A percentile compares a stretch with the other conserved stretches of the same genome.
phyloP scores from a whole-genome alignment of 2,329 filamentous ascomycete genomes.

The Epichloe aotearoae region DNA sequence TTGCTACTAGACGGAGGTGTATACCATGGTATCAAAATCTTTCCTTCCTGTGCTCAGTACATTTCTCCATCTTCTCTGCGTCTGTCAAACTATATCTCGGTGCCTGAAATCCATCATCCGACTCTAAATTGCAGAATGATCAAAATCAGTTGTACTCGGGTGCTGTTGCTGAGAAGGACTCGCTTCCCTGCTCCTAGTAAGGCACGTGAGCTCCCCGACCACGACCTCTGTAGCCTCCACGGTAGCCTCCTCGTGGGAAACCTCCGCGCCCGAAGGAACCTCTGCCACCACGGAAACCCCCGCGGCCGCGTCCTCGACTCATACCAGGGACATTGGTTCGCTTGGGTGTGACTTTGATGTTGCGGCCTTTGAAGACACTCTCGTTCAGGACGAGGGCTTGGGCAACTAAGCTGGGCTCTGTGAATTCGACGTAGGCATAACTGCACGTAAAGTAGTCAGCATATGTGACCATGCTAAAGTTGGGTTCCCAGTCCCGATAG shows the following conservation, averaged over 20 bases:
- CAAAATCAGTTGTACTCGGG: constrained; percentile 5
- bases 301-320: constrained; percentile 62
- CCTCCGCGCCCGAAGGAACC: constrained; percentile 42
- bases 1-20: not conserved
- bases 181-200: constrained; percentile 38
- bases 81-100: not conserved
- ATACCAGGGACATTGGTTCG: constrained; percentile 94
- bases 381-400: constrained; percentile 93
- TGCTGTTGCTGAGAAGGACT: constrained; percentile 10
- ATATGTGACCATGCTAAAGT: not conserved
- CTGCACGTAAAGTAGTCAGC: constrained; percentile 30
- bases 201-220: constrained; percentile 47
- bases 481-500: not conserved
- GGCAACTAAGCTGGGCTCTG: constrained; percentile 82
- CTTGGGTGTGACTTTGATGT: constrained; percentile 90
- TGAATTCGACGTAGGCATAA: constrained; percentile 98
- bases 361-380: constrained; percentile 86
- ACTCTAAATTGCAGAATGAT: not conserved
- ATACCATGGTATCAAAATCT: not conserved
- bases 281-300: constrained; percentile 37
- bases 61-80: not conserved
- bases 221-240: constrained; percentile 54
- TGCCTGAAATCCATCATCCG: not conserved
- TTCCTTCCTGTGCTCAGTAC: not conserved
- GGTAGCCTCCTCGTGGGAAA: constrained; percentile 45